A percentile compares a stretch with the other conserved stretches of the same genome.
Conservation (phyloP, 106 monocot genomes). For the Dioscorea dumetorum region DNA sequence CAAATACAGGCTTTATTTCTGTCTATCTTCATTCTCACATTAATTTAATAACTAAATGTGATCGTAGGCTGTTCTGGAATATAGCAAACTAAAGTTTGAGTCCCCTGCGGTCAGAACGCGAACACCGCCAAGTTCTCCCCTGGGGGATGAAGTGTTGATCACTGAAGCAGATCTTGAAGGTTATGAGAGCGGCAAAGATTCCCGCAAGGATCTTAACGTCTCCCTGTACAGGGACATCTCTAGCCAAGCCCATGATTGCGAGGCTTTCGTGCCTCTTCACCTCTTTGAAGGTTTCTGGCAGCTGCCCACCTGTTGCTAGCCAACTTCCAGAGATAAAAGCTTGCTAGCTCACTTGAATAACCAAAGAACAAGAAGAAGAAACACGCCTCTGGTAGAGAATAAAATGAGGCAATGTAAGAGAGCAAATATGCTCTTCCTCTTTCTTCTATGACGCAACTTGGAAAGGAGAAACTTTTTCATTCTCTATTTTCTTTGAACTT, state of each 20-base stretch:
- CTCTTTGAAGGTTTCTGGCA: conserved; percentile 15
- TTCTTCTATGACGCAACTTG: background rate
- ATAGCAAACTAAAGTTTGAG: conserved; percentile 25
- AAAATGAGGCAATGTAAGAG: background rate
- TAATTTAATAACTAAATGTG: background rate
- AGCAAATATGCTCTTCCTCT: background rate
- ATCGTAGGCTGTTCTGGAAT: conserved; percentile 53
- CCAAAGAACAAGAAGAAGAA: background rate
- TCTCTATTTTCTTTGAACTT: background rate
- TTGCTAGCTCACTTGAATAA: conserved; percentile 10
- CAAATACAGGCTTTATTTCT: too few relatives aligned
- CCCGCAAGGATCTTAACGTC: conserved; percentile 1
- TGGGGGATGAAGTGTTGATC: conserved; percentile 18
- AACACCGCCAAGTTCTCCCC: background rate
- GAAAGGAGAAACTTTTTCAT: background rate
- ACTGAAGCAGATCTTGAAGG: conserved; percentile 27
- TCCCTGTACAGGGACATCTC: conserved; percentile 2
- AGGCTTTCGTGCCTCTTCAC: conserved; percentile 39
- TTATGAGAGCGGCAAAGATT: conserved; percentile 1
- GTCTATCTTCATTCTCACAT: too few relatives aligned
- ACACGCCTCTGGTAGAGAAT: background rate
- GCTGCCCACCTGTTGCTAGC: conserved; percentile 4
- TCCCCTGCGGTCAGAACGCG: conserved; percentile 25
- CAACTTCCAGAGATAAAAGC: conserved; percentile 21
- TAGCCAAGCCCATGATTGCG: conserved; percentile 16